Percentiles rank a stretch among this genome's conserved stretches.
Evolutionary conservation across 2,329 filamentous ascomycete species (phyloP).

Genomic region (Anthostomella pinea): DNA sequence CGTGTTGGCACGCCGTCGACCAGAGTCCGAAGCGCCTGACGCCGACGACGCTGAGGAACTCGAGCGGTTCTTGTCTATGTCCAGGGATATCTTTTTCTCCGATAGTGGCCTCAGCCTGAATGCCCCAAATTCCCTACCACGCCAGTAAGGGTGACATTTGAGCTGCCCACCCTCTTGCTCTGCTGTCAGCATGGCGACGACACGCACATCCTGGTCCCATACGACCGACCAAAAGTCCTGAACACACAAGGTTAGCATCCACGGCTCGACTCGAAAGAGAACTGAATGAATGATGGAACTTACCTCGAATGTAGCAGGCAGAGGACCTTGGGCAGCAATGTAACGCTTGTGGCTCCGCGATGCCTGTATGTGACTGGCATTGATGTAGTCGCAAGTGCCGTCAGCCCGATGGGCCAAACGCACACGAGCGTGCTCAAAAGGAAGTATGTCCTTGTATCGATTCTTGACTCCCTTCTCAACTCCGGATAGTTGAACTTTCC

Average conservation of each 20-base stretch:
- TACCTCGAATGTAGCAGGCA: conserved; percentile 88
- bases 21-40: conserved; percentile 33
- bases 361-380: conserved; percentile 82
- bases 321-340: conserved; percentile 90
- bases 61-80: conserved; percentile 56
- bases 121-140: conserved; percentile 70
- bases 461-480: conserved; percentile 96
- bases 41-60: conserved; percentile 35
- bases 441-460: conserved; percentile 95
- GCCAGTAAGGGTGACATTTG: conserved; percentile 96
- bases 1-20: conserved; percentile 53
- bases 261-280: not conserved
- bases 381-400: conserved; percentile 87
- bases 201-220: conserved; percentile 93
- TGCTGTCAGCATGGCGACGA: conserved; percentile 95
- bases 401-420: conserved; percentile 66
- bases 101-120: conserved; percentile 74
- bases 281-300: conserved; percentile 32
- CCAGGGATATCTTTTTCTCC: conserved; percentile 77
- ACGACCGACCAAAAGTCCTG: conserved; percentile 97
- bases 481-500: conserved; percentile 72
- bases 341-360: conserved; percentile 85
- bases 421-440: conserved; percentile 90
- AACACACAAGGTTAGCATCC: conserved; percentile 26
- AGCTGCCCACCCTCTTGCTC: conserved; percentile 90